phyloP scores from a whole-genome alignment of 352 stramenopile genomes.

The Phytopythium helicoides region DNA sequence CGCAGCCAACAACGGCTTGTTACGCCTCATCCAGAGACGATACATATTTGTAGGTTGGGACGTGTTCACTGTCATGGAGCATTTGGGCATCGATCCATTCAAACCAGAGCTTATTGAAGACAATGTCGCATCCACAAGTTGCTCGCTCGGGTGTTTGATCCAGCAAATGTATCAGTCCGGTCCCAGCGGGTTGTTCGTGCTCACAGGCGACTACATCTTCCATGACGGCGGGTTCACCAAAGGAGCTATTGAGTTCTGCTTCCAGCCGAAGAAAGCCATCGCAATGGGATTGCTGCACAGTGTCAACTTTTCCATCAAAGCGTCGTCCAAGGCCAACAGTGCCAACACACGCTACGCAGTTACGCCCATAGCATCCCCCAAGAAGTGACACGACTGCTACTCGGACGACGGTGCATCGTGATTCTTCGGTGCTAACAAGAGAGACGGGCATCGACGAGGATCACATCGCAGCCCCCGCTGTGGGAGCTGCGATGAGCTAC shows the following conservation, averaged over 20 bases:
- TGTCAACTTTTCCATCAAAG: neutral
- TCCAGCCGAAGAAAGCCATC: constrained; percentile 15
- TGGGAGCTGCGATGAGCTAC: no score
- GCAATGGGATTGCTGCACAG: constrained; percentile 21
- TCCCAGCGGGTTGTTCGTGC: constrained; percentile 18
- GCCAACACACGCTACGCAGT: no score
- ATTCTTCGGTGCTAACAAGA: no score
- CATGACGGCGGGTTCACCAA: constrained; percentile 16
- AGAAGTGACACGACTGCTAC: no score
- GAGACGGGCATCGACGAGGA: no score
- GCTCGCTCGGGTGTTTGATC: constrained; percentile 20
- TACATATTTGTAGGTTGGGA: constrained; percentile 59
- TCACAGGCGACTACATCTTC: constrained; percentile 38
- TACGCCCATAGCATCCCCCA: no score
- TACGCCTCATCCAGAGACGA: constrained; percentile 45
- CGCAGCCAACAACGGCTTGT: constrained; percentile 42
- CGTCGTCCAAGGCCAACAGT: neutral
- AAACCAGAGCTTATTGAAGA: constrained; percentile 10
- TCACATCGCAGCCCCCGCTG: no score
- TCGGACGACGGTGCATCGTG: no score
- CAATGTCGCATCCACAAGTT: constrained; percentile 14
- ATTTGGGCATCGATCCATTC: constrained; percentile 32
- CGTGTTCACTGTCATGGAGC: constrained; percentile 22
- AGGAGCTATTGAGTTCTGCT: constrained; percentile 22
- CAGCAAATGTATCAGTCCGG: constrained; percentile 29